Base-by-base conservation (phyloP, 345 rosid species). In the Brassica incana region DNA sequence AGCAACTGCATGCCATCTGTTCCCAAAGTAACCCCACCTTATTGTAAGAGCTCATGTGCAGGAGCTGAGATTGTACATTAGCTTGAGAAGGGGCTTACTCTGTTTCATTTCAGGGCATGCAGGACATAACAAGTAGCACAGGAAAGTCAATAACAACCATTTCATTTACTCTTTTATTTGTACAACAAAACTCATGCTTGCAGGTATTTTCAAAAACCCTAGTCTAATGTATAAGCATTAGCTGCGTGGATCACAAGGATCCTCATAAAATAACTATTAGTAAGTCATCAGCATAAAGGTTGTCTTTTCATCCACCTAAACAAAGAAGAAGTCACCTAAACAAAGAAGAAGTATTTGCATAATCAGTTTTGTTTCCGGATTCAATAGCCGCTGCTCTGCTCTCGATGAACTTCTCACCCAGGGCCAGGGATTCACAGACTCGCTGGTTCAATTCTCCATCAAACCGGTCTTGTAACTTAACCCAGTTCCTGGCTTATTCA, bases 1-100 rank as follows among this genome's bases (percentile, higher is more conserved):
- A 75, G 91, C 97, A 73, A 93, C 96, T 74, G 92, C 98, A 81
- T 95, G 98, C 94, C 97, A 95, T 85, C 99, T 92, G 45, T 71
- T 65, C 25, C 16, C 20, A 36, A 68, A 67, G n/a, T 45, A 71
- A 58, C 10, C 14, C 65, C 27, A 6, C 14, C 64, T 59, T 23
- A 62, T 43, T 16, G 38, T 4, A 69, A 60, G 50, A 59, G 73
- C 43, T 79, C 59, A 67, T 69, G 38, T 59, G 58, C 5, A 72
- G 54, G 16, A 60, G 71, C 27, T 78, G 63, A 36, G 56, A 40
- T 1, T 76, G 54, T 2, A n/a, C 14, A 63, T 56, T 71, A 5
- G 56, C 8, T 32, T 11, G 62, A 62, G 67, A 20, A 67, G 65
- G 54, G 78, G 64, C 86, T 50, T 83, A 85, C 89, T 88, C 91